Evolutionary conservation across 2,329 filamentous ascomycete species (phyloP), one percentile per base, ranked within the genome.

Genomic region (Pseudogymnoascus pannorum): DNA sequence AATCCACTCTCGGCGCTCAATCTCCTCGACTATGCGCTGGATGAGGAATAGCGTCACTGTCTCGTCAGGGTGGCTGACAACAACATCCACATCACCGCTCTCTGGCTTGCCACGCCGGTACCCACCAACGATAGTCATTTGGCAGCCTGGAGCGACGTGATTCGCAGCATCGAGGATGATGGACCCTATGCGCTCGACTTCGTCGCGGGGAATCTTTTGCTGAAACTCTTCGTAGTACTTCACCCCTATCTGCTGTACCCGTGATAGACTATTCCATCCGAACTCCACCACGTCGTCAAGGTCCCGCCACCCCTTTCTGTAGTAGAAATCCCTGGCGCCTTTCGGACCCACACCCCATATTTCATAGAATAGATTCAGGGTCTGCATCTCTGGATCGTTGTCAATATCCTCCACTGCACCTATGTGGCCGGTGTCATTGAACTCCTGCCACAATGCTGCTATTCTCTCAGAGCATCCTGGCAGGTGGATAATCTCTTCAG

Each of bases 331-430:
- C 14, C 87, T 80, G 0, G 93, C 92, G 0, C 88, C 94, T 11
- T 84, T 85, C 2, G 88, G 87, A 0, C 89, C 93, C 0, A 97
- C 91, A n/a, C 92, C 93, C 89, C 91, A 96, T 62, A 97, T 95
- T 4, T 88, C 79, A 75, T 89, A 89, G 73, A 97, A 97, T 0
- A 81, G 72, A 48, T 83, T 79, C 3, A 97, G 75, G 0, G 86
- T 79, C 18, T 79, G 78, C 62, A 94, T 78, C 62, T 80, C 83
- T 11, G 83, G 77, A 66, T 96, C 86, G 0, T 76, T 74, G 58
- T 87, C 81, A 1, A 89, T 81, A 3, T 85, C 82, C 6, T 81
- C 76, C 0, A 87, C 86, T 22, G 90, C 89, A 35, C 78, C 71
- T 4, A 96, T 76, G 14, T 74, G 77, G 0, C 85, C 87, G 0